Conservation (phyloP, 306 rosid species). For the Begonia peltatifolia region DNA sequence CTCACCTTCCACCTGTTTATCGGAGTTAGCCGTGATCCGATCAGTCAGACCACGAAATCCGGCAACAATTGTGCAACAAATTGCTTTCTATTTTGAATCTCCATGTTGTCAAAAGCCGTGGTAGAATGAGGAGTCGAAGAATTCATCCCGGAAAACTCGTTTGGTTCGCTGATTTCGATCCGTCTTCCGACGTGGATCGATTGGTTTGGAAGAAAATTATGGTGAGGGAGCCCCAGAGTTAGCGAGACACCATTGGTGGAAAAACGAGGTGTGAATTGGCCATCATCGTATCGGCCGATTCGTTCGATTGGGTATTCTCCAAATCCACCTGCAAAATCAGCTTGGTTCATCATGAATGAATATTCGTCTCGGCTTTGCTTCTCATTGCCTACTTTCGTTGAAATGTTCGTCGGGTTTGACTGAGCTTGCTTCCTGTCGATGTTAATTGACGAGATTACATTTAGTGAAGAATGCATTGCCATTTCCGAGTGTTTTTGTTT, state of each 20-base stretch:
- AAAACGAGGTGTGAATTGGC: conserved; percentile 61
- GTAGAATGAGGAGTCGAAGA: conserved; percentile 55
- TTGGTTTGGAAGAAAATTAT: conserved; percentile 50
- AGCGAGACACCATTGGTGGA: conserved; percentile 81
- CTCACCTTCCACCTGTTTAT: not conserved
- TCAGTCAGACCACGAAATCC: conserved; percentile 54
- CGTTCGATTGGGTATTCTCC: conserved; percentile 90
- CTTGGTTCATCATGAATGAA: conserved; percentile 63
- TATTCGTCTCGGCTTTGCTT: conserved; percentile 67
- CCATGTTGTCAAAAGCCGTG: conserved; percentile 60
- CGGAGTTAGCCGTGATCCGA: not conserved
- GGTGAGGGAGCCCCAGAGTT: conserved; percentile 88
- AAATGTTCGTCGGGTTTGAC: conserved; percentile 5
- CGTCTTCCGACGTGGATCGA: conserved; percentile 68
- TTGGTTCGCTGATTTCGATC: conserved; percentile 49
- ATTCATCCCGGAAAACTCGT: conserved; percentile 50
- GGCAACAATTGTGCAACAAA: conserved; percentile 84
- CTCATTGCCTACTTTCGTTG: conserved; percentile 48
- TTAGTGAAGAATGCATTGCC: conserved; percentile 21
- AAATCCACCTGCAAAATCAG: conserved; percentile 63
- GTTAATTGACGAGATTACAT: conserved; percentile 9
- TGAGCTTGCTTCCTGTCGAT: conserved; percentile 29
- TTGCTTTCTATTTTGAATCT: conserved; percentile 82
- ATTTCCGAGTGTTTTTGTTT: conserved; percentile 45
- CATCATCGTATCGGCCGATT: conserved; percentile 67